These are phyloP conservation scores for Helichrysum umbraculigerum DNA, from an alignment of 129 eudicot species.

Conservation along the genomic window DNA sequence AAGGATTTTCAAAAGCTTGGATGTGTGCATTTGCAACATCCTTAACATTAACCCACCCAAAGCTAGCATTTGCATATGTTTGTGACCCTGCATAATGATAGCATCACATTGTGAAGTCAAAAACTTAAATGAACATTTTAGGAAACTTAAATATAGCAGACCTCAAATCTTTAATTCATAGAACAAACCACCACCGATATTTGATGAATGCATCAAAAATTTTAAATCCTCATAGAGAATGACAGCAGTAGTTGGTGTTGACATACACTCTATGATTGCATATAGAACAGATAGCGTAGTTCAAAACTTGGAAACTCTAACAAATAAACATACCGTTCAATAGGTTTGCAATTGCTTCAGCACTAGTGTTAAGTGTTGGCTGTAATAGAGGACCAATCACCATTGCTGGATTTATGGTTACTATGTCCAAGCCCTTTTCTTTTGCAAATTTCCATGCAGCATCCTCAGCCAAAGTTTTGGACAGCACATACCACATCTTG, in stretches of 20 bases:
- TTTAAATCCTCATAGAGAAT: neutral
- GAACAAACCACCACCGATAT: neutral
- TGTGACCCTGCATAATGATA: slow-evolving; percentile 28
- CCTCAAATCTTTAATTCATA: neutral
- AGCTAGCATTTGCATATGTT: slow-evolving; percentile 48
- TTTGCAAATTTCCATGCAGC: slow-evolving; percentile 82
- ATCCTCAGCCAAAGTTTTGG: slow-evolving; percentile 79
- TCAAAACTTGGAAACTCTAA: neutral
- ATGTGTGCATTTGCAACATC: slow-evolving; percentile 75
- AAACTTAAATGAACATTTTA: neutral
- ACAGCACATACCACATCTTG: slow-evolving; percentile 69
- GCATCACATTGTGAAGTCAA: neutral
- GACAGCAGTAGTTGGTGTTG: neutral
- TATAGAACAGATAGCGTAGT: neutral
- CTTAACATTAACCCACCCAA: slow-evolving; percentile 66
- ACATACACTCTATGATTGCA: neutral
- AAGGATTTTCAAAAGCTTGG: slow-evolving; percentile 59
- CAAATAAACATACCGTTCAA: slow-evolving; percentile 42
- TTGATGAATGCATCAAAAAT: neutral
- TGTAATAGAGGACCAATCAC: slow-evolving; percentile 75
- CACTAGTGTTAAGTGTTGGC: slow-evolving; percentile 73
- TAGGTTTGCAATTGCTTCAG: slow-evolving; percentile 50
- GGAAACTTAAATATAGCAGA: neutral
- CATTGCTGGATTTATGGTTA: slow-evolving; percentile 66
- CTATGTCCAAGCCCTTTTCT: slow-evolving; percentile 67